Percentiles rank a stretch among this genome's conserved stretches.
Conservation (phyloP, 1,139 yeast genomes). For the Geotrichum reessii region DNA sequence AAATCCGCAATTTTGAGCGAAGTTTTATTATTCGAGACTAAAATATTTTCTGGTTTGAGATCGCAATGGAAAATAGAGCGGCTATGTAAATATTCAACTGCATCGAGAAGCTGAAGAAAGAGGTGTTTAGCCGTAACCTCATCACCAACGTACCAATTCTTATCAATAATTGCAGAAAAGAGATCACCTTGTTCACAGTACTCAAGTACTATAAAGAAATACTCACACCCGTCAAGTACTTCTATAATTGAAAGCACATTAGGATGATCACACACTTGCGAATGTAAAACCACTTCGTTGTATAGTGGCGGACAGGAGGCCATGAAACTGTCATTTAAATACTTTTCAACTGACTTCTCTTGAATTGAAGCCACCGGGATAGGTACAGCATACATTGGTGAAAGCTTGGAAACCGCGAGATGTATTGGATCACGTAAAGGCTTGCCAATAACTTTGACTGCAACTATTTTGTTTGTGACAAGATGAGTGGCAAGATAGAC, state of each 20-base stretch:
- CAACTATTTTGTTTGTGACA: conserved; percentile 47
- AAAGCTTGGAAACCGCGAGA: background rate
- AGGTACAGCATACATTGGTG: background rate
- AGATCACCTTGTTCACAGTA: conserved; percentile 65
- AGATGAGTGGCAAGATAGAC: conserved; percentile 66
- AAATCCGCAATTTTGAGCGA: conserved; percentile 67
- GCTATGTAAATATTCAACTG: conserved; percentile 61
- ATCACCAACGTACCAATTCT: conserved; percentile 48
- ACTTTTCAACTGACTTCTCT: conserved; percentile 4
- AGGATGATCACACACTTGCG: conserved; percentile 70
- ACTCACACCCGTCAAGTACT: conserved; percentile 42
- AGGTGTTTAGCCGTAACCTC: conserved; percentile 59
- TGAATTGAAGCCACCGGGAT: conserved; percentile 3
- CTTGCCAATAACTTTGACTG: conserved; percentile 69
- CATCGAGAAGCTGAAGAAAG: conserved; percentile 70
- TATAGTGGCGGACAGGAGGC: too few relatives aligned
- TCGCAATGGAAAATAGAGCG: conserved; percentile 78
- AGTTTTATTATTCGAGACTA: conserved; percentile 58
- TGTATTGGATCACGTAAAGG: background rate
- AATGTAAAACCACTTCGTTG: conserved; percentile 68
- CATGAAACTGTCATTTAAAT: conserved; percentile 24
- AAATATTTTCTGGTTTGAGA: conserved; percentile 81
- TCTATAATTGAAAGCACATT: conserved; percentile 67
- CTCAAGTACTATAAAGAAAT: conserved; percentile 70
- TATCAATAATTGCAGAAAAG: conserved; percentile 71